Evolutionary conservation across 352 stramenopile genomes (phyloP), one percentile per base, ranked within the genome.

Genomic region (Thraustochytrium aureum): DNA sequence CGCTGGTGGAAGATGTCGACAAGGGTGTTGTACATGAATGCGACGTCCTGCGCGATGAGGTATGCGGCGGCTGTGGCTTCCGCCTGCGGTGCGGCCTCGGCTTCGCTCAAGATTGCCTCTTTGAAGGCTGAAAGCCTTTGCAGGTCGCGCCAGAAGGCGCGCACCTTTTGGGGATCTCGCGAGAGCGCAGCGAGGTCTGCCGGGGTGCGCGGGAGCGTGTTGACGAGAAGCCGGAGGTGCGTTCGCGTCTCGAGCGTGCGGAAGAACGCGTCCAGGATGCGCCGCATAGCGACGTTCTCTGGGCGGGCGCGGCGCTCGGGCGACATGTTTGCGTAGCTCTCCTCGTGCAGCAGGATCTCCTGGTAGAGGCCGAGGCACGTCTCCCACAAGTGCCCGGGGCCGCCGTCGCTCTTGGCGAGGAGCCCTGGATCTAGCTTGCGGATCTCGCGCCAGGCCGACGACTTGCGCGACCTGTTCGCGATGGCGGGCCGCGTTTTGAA

Each of bases 331-430:
- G 33, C 22, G 33, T 74, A 74, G 17, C 42, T 39, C 47, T 74
- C 64, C 47, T 74, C 64, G 12, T 32, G 22, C 7, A 74, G 26
- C n/a, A 74, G 41, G 43, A 74, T 30, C 5, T 74, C 64, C 20
- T 61, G 42, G n/a, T 74, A 74, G n/a, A 61, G 17, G 3, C 4
- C n/a, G 41, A 32, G 64, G 14, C 59, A 33, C 10, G 26, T 38
- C 12, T 59, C 22, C 20, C 52, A 3, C 22, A n/a, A 6, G 7
- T 59, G 14, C 0, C 30, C 22, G 20, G 41, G 20, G 30, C 56
- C 26, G n/a, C n/a, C n/a, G n/a, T n/a, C n/a, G n/a, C n/a, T n/a
- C n/a, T n/a, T n/a, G n/a, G n/a, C n/a, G n/a, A n/a, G n/a, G n/a
- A n/a, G n/a, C n/a, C n/a, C n/a, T n/a, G n/a, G n/a, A n/a, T n/a